Evolutionary conservation across 345 rosid genomes (phyloP).

Genomic region (Salix brachista): DNA sequence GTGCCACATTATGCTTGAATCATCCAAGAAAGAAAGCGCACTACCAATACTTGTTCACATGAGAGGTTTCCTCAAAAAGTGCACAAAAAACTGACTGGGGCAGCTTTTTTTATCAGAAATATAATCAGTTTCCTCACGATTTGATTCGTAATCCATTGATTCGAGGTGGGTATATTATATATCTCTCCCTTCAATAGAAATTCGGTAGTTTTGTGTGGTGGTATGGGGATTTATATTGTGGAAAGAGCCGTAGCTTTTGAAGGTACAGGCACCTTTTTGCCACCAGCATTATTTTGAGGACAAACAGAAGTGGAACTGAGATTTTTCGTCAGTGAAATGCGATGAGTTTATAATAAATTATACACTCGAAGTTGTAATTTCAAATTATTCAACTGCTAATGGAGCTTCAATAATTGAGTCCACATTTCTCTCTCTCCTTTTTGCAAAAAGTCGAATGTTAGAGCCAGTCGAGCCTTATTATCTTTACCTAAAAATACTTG

Average conservation of each 20-base stretch:
- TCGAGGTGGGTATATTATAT: background rate
- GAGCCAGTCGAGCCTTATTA: background rate
- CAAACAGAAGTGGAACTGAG: background rate
- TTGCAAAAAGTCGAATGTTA: background rate
- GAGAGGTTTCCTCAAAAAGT: slow-evolving; percentile 6
- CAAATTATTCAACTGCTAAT: background rate
- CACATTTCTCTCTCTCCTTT: background rate
- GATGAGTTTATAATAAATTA: background rate
- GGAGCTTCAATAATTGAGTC: background rate
- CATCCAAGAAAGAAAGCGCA: background rate
- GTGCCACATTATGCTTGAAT: background rate
- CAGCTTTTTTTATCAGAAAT: background rate
- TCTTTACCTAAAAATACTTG: background rate
- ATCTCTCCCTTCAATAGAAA: background rate
- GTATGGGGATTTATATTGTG: background rate
- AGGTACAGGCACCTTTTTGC: background rate
- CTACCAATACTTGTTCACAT: background rate
- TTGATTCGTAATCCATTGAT: background rate
- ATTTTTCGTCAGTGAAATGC: background rate
- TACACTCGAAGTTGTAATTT: background rate
- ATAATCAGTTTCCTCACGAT: background rate
- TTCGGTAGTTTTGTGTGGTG: no score
- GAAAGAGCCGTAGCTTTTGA: slow-evolving; percentile 11
- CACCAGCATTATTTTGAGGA: background rate
- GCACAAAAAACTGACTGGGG: background rate